Base-by-base conservation (phyloP, 1,139 yeast genomes). In the Yamadazyma dushanensis region DNA sequence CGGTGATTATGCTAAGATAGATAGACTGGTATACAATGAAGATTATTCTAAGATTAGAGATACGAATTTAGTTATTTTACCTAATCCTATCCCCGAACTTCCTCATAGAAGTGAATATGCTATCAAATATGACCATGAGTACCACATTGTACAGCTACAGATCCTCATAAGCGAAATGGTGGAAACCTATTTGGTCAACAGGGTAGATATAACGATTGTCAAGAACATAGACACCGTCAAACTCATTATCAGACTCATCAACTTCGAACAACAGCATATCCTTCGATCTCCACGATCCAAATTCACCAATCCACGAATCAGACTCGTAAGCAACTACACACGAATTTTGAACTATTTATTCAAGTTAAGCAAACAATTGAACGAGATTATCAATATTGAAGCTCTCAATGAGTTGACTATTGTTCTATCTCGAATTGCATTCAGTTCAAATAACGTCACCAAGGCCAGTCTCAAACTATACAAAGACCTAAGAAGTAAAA, bases 341-440 rank as follows among this genome's bases (percentile, higher is more conserved):
- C 50, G 60, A 35, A 53, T 63, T 2, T 47, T 70, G 13, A 57
- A 57, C 40, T 66, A 66, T 45, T 41, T 70, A 30, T 59, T 65
- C 11, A 54, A 58, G 31, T 63, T 61, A 29, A 56, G 56, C 26
- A 48, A 51, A 26, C 64, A 61, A 29, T 47, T 66, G 29, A 63
- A 56, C 35, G 54, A 52, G 26, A 43, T 69, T 22, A 63, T 70
- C 15, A 66, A 59, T 40, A 64, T 70, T 2, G 76, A 71, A 36
- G 66, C 73, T 2, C 57, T 61, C 45, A 70, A 66, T 47, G 83
- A 68, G 41, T 53, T 78, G 34, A 63, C 75, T 38, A 78, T 80
- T 7, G 69, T 71, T 0, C 54, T 80, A 23, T 73, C 79, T 53
- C 55, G 81, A 38, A 71, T 79, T n/a, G 80, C 83, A 2, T 77